Conservation (phyloP, 139 green algal genomes). For the Closterium sp. region DNA sequence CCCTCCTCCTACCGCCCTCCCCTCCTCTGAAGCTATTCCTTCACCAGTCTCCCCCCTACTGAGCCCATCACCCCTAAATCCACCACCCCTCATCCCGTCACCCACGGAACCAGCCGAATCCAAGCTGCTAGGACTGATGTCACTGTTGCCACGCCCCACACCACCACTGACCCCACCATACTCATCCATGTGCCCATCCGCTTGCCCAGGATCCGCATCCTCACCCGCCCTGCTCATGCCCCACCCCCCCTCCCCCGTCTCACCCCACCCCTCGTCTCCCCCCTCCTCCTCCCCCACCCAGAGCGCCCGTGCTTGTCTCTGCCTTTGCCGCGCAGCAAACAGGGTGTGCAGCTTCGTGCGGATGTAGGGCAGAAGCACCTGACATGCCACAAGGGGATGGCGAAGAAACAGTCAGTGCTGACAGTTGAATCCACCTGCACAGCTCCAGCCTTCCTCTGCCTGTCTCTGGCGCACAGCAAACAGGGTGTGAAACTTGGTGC, state of each 20-base stretch:
- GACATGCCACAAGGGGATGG: neutral
- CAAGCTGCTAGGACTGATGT: neutral
- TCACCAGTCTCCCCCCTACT: no score
- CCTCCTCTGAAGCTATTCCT: no score
- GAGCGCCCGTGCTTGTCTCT: neutral
- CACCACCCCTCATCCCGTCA: no score
- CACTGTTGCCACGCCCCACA: neutral
- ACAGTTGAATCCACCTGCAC: no score
- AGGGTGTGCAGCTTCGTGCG: constrained; percentile 19
- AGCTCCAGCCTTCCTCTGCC: no score
- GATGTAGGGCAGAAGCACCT: constrained; percentile 38
- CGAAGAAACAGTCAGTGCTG: no score
- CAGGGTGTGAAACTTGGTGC: neutral
- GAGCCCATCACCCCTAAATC: no score
- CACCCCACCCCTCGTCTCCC: constrained; percentile 21
- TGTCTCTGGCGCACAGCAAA: no score
- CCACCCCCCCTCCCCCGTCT: neutral
- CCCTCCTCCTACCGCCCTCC: no score
- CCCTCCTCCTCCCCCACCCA: constrained; percentile 30
- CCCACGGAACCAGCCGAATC: neutral
- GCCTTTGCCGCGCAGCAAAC: constrained; percentile 1
- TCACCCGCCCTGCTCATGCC: neutral
- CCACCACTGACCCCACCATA: neutral
- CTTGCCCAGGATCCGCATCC: neutral
- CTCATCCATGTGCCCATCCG: neutral